Evolutionary conservation across 116 monocot species (phyloP).

Genomic region (Thalassia testudinum): DNA sequence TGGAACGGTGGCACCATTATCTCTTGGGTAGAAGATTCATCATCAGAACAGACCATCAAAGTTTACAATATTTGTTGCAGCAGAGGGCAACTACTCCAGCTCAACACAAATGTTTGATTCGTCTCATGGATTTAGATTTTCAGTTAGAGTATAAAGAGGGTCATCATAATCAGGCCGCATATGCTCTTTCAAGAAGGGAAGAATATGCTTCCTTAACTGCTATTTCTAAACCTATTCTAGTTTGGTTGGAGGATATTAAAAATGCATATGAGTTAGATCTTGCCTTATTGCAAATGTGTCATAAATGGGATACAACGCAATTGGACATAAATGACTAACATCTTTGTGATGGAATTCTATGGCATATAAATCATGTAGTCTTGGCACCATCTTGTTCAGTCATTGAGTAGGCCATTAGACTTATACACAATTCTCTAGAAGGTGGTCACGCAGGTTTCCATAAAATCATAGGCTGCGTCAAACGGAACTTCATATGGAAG

Average conservation of each 20-base stretch:
- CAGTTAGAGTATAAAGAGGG: not conserved
- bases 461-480: not conserved
- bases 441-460: not conserved
- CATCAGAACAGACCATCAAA: slow-evolving; percentile 1
- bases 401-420: not conserved
- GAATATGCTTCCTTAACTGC: not conserved
- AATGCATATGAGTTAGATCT: not conserved
- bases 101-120: not conserved
- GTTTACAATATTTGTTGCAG: not conserved
- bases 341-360: not conserved
- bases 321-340: not conserved
- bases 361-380: not conserved
- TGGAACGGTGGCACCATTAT: not conserved
- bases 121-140: not conserved
- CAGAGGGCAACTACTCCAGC: not conserved
- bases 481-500: not conserved
- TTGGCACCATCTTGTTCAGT: not conserved
- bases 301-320: not conserved
- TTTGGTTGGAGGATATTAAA: not conserved
- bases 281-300: not conserved
- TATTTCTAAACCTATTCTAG: not conserved
- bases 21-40: not conserved
- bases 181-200: not conserved
- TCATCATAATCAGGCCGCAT: not conserved
- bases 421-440: not conserved